These are phyloP conservation scores for Thymus quinquecostatus DNA, from an alignment of 257 asterid species.

Conservation along the genomic window DNA sequence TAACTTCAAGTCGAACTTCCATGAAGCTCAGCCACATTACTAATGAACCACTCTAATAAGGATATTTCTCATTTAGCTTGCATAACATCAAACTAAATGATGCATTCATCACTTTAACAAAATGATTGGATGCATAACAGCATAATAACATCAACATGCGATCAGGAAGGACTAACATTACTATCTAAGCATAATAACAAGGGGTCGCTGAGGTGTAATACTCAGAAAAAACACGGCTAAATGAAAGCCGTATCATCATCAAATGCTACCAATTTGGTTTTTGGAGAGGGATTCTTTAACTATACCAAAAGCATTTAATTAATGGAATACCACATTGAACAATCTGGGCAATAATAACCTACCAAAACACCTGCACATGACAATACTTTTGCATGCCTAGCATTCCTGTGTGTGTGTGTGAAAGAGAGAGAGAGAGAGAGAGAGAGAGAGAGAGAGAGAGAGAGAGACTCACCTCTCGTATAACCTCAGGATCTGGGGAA, in stretches of 20 bases:
- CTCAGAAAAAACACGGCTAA: not conserved
- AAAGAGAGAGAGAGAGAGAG: not conserved
- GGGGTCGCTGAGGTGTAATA: conserved; percentile 1
- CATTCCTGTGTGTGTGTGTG: no score
- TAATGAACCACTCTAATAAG: not conserved
- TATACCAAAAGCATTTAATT: not conserved
- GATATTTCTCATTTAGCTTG: conserved; percentile 1
- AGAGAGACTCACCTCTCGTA: conserved; percentile 65
- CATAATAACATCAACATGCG: not conserved
- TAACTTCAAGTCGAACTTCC: conserved; percentile 16
- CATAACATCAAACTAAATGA: conserved; percentile 15
- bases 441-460: conserved; percentile 7
- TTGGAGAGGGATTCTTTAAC: conserved; percentile 12
- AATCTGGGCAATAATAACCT: not conserved
- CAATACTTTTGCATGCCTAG: not conserved
- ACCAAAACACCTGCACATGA: not conserved
- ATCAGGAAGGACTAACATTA: conserved; percentile 15
- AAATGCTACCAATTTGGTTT: conserved; percentile 4
- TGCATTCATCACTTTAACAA: not conserved
- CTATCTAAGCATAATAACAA: conserved; percentile 14
- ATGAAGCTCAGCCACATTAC: conserved; percentile 21
- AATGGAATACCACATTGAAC: not conserved
- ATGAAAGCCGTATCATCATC: not conserved
- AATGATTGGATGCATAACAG: conserved; percentile 12
- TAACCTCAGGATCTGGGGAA: conserved; percentile 77